A percentile compares a stretch with the other conserved stretches of the same genome.
Evolutionary conservation across 805 yeast species (phyloP).

Genomic region (Vanderwaltozyma yarrowii): DNA sequence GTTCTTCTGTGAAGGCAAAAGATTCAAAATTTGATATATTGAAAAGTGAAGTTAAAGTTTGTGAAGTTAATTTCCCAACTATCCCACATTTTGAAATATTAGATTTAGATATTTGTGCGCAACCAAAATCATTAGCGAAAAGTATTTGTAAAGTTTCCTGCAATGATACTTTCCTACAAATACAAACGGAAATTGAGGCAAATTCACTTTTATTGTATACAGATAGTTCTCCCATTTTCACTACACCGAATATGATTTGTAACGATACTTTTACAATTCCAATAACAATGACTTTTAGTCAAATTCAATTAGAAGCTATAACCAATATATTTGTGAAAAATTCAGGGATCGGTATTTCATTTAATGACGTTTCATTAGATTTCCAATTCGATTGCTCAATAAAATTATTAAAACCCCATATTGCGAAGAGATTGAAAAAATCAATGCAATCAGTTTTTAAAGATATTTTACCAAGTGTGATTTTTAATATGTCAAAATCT

Average conservation of each 20-base stretch:
- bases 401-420: constrained; percentile 25
- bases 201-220: constrained; percentile 24
- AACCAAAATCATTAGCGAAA: constrained; percentile 26
- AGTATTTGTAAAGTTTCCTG: constrained; percentile 28
- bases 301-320: constrained; percentile 27
- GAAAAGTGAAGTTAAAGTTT: constrained; percentile 24
- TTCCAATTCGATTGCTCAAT: constrained; percentile 30
- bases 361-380: constrained; percentile 29
- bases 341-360: constrained; percentile 27
- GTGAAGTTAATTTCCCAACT: constrained; percentile 22
- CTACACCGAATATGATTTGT: constrained; percentile 25
- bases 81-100: constrained; percentile 26
- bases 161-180: constrained; percentile 24
- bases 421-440: constrained; percentile 26
- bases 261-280: constrained; percentile 29
- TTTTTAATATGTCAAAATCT: constrained; percentile 27
- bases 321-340: constrained; percentile 26
- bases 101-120: constrained; percentile 25
- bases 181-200: constrained; percentile 28
- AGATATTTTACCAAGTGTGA: constrained; percentile 27
- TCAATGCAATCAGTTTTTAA: constrained; percentile 27
- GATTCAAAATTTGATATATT: constrained; percentile 3
- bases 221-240: constrained; percentile 21
- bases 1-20: neutral
- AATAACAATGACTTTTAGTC: constrained; percentile 26